Base-by-base conservation (phyloP, 805 yeast species). In the Ogataea sp. region DNA sequence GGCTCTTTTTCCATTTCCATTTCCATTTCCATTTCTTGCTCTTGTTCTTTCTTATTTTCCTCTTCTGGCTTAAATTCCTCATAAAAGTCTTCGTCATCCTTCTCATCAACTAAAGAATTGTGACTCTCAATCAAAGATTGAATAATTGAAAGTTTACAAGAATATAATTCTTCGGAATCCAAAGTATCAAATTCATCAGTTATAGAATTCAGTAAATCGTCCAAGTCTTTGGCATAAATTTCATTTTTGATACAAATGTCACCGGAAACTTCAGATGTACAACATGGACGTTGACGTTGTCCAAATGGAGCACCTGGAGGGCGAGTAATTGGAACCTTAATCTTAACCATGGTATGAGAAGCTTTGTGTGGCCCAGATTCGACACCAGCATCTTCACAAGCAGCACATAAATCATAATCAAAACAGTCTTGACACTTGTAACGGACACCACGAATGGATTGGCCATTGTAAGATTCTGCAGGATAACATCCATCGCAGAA, bases 331-430 rank as follows among this genome's bases (percentile, higher is more conserved):
- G 31, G 31, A 14, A 21, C 20, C 39, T 44, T 49, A 23, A 60
- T 48, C 39, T 54, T 55, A 13, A 53, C 25, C 52, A 60, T 39
- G 18, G 51, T 53, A 43, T 61, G 65, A 26, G 41, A 33, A 4
- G 32, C 34, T 2, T 35, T 35, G 41, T 60, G 64, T 10, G 29
- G 24, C 8, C 20, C 10, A 4, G 32, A 33, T 34, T 43, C 51
- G 20, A 37, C 31, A 20, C 47, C 48, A 9, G 42, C 39, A 1
- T 46, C 38, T 42, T 68, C 71, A 49, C 74, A 68, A 7, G 46
- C 33, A 36, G 65, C 64, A 49, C 83, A 76, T 38, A 76, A 53
- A 49, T 77, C 82, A 50, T 61, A 73, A 50, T 77, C 73, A 3
- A 52, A 51, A 48, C 83, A 76, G 24, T 73, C 68, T 20, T 67